These are phyloP conservation scores for Reticulascus tulasneorum DNA, from an alignment of 2,329 filamentous ascomycete genomes.

Conservation along the genomic window DNA sequence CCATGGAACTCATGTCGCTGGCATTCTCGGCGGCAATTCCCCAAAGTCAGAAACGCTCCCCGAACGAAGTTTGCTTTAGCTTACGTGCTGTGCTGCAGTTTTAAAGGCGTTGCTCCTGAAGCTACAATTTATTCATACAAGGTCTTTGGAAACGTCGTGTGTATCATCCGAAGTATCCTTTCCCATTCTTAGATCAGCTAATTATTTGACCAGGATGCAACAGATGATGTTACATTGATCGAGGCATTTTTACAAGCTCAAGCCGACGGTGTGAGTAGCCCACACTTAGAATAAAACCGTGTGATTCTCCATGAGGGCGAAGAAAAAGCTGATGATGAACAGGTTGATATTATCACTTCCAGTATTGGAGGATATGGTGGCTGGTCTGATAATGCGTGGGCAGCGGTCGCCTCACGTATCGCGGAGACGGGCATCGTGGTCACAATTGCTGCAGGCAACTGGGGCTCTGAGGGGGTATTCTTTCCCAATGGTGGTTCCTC, in stretches of 20 bases:
- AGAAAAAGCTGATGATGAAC: neutral
- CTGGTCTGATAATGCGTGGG: conserved; percentile 28
- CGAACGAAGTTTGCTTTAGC: neutral
- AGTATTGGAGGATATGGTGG: conserved; percentile 16
- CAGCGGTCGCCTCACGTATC: conserved; percentile 32
- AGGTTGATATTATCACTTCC: conserved; percentile 20
- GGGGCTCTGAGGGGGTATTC: conserved; percentile 43
- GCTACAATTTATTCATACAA: conserved; percentile 16
- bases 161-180: no score
- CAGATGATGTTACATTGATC: neutral
- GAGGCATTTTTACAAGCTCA: neutral
- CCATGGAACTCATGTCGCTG: conserved; percentile 24
- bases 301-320: neutral
- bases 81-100: neutral
- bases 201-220: conserved; percentile 1
- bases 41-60: conserved; percentile 5
- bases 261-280: conserved; percentile 10
- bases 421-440: conserved; percentile 34
- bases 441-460: conserved; percentile 36
- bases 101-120: conserved; percentile 17
- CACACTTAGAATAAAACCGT: neutral
- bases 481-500: conserved; percentile 35
- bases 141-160: conserved; percentile 12
- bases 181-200: neutral
- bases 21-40: conserved; percentile 22